Percentiles rank a stretch among this genome's conserved stretches.
These are phyloP conservation scores for Esteya vermicola DNA, from an alignment of 2,329 filamentous ascomycete species.

Conservation along the genomic window DNA sequence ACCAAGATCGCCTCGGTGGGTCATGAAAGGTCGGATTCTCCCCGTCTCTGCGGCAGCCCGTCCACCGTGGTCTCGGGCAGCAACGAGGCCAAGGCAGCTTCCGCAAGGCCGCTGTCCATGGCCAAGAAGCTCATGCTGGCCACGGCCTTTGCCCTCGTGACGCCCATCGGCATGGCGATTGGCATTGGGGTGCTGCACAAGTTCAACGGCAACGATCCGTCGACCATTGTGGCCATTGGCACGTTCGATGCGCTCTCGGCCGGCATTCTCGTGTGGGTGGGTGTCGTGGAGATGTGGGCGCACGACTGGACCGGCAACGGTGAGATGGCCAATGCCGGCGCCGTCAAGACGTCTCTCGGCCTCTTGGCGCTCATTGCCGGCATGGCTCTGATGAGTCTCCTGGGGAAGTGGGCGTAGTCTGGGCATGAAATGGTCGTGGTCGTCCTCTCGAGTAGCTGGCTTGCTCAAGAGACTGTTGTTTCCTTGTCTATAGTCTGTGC, in stretches of 20 bases:
- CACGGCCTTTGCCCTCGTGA: constrained; percentile 51
- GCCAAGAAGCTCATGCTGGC: constrained; percentile 47
- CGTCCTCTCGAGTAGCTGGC: constrained; percentile 11
- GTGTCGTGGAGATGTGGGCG: constrained; percentile 67
- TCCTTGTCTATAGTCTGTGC: too few species aligned
- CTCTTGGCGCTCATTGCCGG: constrained; percentile 42
- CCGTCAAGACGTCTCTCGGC: constrained; percentile 24
- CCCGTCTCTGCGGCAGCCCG: background rate
- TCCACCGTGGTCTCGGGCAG: background rate
- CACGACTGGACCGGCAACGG: constrained; percentile 55
- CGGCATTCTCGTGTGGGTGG: constrained; percentile 68
- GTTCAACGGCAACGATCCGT: constrained; percentile 60
- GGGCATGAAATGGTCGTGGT: too few species aligned
- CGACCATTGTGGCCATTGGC: constrained; percentile 56
- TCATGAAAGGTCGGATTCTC: background rate
- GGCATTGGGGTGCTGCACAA: constrained; percentile 55
- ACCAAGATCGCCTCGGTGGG: constrained; percentile 52
- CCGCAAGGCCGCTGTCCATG: constrained; percentile 18
- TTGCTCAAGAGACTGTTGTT: too few species aligned
- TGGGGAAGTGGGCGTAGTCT: constrained; percentile 64
- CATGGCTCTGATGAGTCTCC: constrained; percentile 53
- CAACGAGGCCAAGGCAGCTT: constrained; percentile 8
- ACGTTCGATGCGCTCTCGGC: constrained; percentile 61
- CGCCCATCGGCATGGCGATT: constrained; percentile 68
- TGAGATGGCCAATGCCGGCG: constrained; percentile 38